Percentiles rank a stretch among this genome's conserved stretches.
These are phyloP conservation scores for Helicostylum pulchrum DNA, from an alignment of 192 early-diverging fungal genomes.

Conservation along the genomic window DNA sequence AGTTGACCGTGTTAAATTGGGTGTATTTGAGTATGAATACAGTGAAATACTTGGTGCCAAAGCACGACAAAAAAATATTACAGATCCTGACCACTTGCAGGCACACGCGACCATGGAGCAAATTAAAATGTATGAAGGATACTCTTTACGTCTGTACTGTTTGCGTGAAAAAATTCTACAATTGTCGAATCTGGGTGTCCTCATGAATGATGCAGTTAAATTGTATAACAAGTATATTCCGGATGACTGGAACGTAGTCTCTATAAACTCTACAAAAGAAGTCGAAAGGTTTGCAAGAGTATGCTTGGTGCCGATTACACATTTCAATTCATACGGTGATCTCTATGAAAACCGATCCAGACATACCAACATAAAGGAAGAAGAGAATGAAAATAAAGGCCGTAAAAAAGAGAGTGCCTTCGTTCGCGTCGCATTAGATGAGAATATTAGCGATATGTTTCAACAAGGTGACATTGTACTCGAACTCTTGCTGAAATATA, in stretches of 20 bases:
- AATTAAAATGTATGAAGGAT: too few relatives aligned
- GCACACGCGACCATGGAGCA: too few relatives aligned
- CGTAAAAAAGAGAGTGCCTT: conserved; percentile 1
- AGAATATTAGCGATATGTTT: background rate
- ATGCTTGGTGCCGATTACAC: conserved; percentile 2
- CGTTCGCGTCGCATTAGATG: background rate
- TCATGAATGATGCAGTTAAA: too few relatives aligned
- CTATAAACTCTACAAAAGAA: too few relatives aligned
- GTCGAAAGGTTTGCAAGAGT: background rate
- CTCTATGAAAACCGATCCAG: background rate
- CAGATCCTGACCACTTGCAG: background rate
- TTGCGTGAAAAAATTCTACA: too few relatives aligned
- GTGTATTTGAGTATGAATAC: background rate
- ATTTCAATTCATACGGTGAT: background rate
- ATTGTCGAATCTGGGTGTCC: too few relatives aligned
- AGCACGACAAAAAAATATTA: background rate
- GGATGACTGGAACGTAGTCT: too few relatives aligned
- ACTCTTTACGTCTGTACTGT: background rate
- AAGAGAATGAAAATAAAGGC: too few relatives aligned
- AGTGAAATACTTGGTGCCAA: background rate
- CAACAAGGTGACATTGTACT: conserved; percentile 12
- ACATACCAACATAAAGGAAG: too few relatives aligned
- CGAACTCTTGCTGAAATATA: conserved; percentile 11
- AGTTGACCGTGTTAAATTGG: background rate
- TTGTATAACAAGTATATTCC: too few relatives aligned